Base-by-base conservation (phyloP, 768 basidiomycete genomes). In the Pisolithus tinctorius region DNA sequence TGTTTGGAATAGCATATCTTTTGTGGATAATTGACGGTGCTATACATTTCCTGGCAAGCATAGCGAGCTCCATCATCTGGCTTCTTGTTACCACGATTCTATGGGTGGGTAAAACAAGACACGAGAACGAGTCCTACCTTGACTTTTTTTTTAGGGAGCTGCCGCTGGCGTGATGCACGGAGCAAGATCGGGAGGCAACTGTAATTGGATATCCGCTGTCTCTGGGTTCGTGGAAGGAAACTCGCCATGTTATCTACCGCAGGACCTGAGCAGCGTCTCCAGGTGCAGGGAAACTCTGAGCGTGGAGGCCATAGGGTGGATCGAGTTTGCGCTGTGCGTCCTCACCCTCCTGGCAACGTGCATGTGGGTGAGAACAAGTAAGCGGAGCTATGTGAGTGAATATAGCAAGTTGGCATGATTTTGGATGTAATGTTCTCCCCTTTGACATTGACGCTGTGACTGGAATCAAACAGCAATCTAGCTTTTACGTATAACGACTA, bases 31-130 rank as follows among this genome's bases (percentile, higher is more conserved):
- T 84, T 37, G 81, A 82, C 48, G 82, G 83, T 45, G 78, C 77
- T 4, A 75, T 78, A 43, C 82, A 84, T 63, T 64, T 86, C 40
- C 73, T 90, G 20, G 87, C 86, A n/a, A 83, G 80, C 63, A 72
- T 90, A 40, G 85, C 88, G 23, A 86, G 85, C 56, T 90, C 88
- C 16, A 76, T 88, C 17, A 63, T 83, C 49, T 91, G 88, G 88
- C 70, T 90, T 29, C 63, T 80, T 26, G 61, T 83, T 36, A 86
- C 87, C 3, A 71, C 77, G 6, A 63, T 77, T 6, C 62, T 89
- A 59, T 90, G 88, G 88, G 88, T 83, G 55, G 53, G 78, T 67
- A 25, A 31, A 41, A 17, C 46, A 16, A 45, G 8, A 17, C 43
- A 37, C 52, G 25, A 17, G 44, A 25, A 6, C 30, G 38, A 30